Base-by-base conservation (phyloP, 371 early-diverging fungal species). In the Circinella umbellata region DNA sequence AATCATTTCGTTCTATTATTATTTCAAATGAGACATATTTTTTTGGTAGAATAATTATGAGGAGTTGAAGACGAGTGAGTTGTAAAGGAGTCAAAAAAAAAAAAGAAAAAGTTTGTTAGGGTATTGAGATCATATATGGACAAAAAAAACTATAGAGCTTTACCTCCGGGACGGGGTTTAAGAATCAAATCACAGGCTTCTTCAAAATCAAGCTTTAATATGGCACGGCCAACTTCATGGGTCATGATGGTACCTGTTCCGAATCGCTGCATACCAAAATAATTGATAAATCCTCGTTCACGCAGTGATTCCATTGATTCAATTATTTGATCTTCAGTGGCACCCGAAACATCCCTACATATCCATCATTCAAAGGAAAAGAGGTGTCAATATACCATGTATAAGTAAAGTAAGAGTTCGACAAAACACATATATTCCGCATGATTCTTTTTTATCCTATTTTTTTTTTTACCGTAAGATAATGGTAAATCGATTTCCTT, bases 191-290 rank as follows among this genome's bases (percentile, higher is more conserved):
- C 87, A 4, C 93, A 87, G 0, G 94, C 96, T 15, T 82, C 80
- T 27, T 85, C 77, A 90, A 91, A 99, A 10, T 97, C 75, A 18
- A 84, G 88, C 54, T 91, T 80, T 49, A 99, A 78, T 69, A 98
- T 83, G 0, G 88, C 88, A 8, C 91, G 78, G 4, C 99, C 99
- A 34, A 98, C 85, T 14, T 87, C 83, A 74, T 98, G 96, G 4
- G 99, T 97, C 17, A 91, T 85, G 42, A 96, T 85, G 5, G 87
- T 78, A 17, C 91, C 83, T 8, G 96, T 95, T 27, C 99, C 99
- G 79, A 99, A 99, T 47, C 99, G 87, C 80, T 99, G 99, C 93
- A 95, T 94, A 20, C 98, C 99, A 82, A 91, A 99, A 83, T 99
- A 99, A 80, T 99, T 99, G 73, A 99, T 86, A 76, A 98, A 99